These are phyloP conservation scores for Cucumis melo DNA, from an alignment of 306 rosid genomes.

Conservation along the genomic window DNA sequence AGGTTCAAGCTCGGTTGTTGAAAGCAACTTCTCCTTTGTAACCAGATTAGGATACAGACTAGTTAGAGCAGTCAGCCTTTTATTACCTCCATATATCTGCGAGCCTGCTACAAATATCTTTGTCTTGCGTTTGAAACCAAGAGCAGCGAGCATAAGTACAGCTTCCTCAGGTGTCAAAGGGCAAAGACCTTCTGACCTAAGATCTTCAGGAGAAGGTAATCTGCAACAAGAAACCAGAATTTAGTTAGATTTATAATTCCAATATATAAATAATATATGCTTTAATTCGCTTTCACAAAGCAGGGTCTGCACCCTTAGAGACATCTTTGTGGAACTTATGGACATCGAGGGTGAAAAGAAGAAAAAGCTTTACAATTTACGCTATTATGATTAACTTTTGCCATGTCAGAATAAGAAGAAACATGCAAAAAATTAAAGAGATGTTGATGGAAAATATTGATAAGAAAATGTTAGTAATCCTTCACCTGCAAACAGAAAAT, in stretches of 20 bases:
- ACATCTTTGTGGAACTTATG: not conserved
- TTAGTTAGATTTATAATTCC: not conserved
- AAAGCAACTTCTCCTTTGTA: conserved; percentile 84
- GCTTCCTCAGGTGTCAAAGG: conserved; percentile 94
- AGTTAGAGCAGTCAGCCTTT: conserved; percentile 67
- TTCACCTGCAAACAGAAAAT: too few species aligned
- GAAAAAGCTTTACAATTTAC: not conserved
- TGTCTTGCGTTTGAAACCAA: conserved; percentile 86
- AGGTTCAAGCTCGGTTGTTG: conserved; percentile 57
- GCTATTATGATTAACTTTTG: not conserved
- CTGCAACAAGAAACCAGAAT: conserved; percentile 28
- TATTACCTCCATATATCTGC: conserved; percentile 71
- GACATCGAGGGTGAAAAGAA: not conserved
- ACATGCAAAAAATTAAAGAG: not conserved
- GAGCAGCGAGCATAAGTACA: conserved; percentile 90
- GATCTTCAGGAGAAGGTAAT: conserved; percentile 69
- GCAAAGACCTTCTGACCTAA: conserved; percentile 83
- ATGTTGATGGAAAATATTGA: not conserved
- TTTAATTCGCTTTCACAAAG: not conserved
- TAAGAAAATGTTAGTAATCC: not conserved
- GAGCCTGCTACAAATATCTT: conserved; percentile 82
- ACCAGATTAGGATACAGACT: conserved; percentile 83
- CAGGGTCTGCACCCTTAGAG: not conserved
- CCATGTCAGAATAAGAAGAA: not conserved
- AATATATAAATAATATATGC: not conserved